Base-by-base conservation (phyloP, 2,329 filamentous ascomycete species). In the Exophiala mesophila region DNA sequence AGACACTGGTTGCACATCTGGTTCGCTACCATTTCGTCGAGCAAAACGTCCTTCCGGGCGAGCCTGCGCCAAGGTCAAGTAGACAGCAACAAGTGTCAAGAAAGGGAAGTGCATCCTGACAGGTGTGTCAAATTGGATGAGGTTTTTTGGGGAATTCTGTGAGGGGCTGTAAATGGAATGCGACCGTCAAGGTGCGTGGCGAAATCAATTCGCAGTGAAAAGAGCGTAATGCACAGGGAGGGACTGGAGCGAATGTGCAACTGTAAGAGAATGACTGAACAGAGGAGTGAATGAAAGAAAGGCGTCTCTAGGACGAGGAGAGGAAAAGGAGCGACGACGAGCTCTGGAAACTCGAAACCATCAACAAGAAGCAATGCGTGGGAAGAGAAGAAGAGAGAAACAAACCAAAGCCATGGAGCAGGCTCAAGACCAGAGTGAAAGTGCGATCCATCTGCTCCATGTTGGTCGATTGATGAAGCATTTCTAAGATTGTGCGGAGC, bases 291-390 rank as follows among this genome's bases (percentile, higher is more conserved):
- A 34, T 13, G 18, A 51, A 51, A 19, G 48, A 51, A 33, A 39
- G 48, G 43, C 48, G 48, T 51, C 48, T 42, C 48, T 51, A 36
- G 48, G 48, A 51, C 48, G 48, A 38, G 31, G 20, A 26, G n/a
- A 39, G 18, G 29, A 34, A 38, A 45, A 48, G 39, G 48, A 51
- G 36, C 34, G 48, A 48, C 44, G 37, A 41, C 18, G 48, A 45
- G 32, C 15, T 40, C 31, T 34, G 31, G 23, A 36, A 39, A 45
- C 35, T 18, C 31, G 34, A 47, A 38, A 26, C 38, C 23, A 19
- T 12, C 26, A 26, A 26, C 24, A 44, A 21, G 41, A 26, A 20
- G 26, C 28, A 19, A 19, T 37, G 17, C 8, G 10, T 15, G n/a
- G 30, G 28, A 36, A 35, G 16, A 36, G 17, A 37, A 29, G 17